Evolutionary conservation across 768 basidiomycete species (phyloP), one percentile per base, ranked within the genome.

Genomic region (Xanthoconium stramineum): DNA sequence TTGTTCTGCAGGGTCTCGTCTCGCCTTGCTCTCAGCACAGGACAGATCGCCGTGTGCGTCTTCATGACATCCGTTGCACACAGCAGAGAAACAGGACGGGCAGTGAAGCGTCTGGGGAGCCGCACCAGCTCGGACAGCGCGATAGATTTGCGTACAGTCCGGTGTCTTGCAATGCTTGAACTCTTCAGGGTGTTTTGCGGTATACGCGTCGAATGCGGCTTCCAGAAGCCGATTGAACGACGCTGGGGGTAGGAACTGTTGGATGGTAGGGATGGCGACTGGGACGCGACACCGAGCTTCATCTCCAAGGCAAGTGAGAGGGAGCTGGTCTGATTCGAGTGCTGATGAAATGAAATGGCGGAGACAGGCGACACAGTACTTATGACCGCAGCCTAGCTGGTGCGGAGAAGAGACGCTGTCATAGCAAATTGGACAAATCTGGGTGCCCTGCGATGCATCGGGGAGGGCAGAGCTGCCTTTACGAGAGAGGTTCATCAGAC

Each of bases 111-210:
- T 32, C 6, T 50, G 45, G n/a, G 63, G 32, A 1, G 76, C 66
- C 7, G 75, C 73, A 7, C 79, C 80, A 24, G 62, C 63, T 6
- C 73, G 69, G 0, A 75, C 77, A 5, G 76, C 66, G 15, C 87
- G 83, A 68, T 92, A 92, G 5, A 90, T 76, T 66, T 89, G 86
- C 0, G 74, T 74, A 57, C 90, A 93, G 65, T 91, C 88, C 0
- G 91, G 85, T 0, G 89, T 86, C 1, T 88, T 90, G 69, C 90
- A 93, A 62, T 81, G 87, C 57, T 81, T 79, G 62, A 86, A 85
- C 52, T 89, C 83, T 14, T 75, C 70, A 0, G 86, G 78, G 42
- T 78, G 79, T 11, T 79, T 73, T 50, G 82, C 80, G 15, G 91
- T 73, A 64, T 90, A 75, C 0, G 78, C 69, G 0, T 80, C 71